Percentiles rank a stretch among this genome's conserved stretches.
Evolutionary conservation across 495 filamentous ascomycete genomes (phyloP).

Genomic region (Tetracladium marchalianum): DNA sequence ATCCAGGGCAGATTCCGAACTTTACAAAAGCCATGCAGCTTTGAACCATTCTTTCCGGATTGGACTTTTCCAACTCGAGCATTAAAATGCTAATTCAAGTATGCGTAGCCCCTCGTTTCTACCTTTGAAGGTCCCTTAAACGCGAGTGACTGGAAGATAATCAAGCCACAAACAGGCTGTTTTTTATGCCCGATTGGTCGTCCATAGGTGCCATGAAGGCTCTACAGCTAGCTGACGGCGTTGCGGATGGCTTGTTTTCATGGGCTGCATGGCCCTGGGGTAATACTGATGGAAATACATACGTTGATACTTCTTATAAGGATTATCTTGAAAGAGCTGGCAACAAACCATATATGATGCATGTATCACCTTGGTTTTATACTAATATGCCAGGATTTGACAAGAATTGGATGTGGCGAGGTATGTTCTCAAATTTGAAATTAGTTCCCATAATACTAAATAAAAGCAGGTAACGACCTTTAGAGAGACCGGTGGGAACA

Average conservation of each 20-base stretch:
- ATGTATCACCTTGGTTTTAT: conserved; percentile 73
- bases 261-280: conserved; percentile 15
- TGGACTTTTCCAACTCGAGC: conserved; percentile 29
- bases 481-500: conserved; percentile 59
- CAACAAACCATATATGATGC: conserved; percentile 64
- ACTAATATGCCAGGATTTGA: conserved; percentile 41
- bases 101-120: conserved; percentile 42
- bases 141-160: conserved; percentile 21
- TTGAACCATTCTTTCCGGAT: conserved; percentile 30
- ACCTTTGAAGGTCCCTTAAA: conserved; percentile 47
- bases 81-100: too few species aligned
- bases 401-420: conserved; percentile 34
- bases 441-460: too few species aligned
- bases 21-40: conserved; percentile 29
- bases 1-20: too few species aligned
- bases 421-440: too few species aligned
- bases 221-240: not conserved
- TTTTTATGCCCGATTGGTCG: conserved; percentile 28
- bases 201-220: conserved; percentile 8
- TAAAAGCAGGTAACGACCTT: conserved; percentile 38
- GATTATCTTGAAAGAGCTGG: conserved; percentile 20
- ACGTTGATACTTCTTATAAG: conserved; percentile 4
- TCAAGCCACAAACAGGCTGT: conserved; percentile 19
- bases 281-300: conserved; percentile 4
- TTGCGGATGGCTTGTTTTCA: conserved; percentile 12